phyloP scores from a whole-genome alignment of 148 eudicot species.

The Pouteria glomerata region DNA sequence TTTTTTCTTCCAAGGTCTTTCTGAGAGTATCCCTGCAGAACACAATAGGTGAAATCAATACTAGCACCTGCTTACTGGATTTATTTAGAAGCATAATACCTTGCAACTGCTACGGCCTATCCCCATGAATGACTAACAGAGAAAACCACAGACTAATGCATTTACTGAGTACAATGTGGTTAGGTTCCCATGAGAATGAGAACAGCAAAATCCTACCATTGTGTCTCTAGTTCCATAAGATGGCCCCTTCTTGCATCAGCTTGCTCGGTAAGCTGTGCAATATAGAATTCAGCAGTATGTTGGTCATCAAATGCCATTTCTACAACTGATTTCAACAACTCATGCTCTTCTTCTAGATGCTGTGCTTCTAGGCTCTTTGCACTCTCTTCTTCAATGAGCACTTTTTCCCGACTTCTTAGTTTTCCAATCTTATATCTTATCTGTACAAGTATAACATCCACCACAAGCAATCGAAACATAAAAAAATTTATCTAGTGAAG shows the following conservation, averaged over 20 bases:
- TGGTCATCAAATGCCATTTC: slow-evolving; percentile 40
- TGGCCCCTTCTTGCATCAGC: slow-evolving; percentile 26
- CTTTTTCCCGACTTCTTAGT: slow-evolving; percentile 16
- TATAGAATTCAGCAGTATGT: slow-evolving; percentile 25
- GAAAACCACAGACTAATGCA: background rate
- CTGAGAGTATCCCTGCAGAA: slow-evolving; percentile 22
- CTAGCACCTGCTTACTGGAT: background rate
- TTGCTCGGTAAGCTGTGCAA: slow-evolving; percentile 29
- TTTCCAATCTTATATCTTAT: slow-evolving; percentile 6
- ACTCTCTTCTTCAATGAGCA: slow-evolving; percentile 15
- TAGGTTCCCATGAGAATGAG: background rate
- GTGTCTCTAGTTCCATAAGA: slow-evolving; percentile 32
- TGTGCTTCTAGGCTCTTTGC: slow-evolving; percentile 19
- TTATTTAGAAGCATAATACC: background rate
- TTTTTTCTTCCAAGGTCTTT: slow-evolving; percentile 37
- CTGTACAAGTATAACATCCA: background rate
- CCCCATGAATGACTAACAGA: background rate
- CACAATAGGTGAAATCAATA: background rate
- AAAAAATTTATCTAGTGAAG: background rate
- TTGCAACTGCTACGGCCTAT: background rate
- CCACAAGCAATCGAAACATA: background rate
- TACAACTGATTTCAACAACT: slow-evolving; percentile 39
- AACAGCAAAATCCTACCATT: slow-evolving; percentile 29
- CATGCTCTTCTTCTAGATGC: slow-evolving; percentile 32
- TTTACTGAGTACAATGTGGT: background rate